phyloP scores from a whole-genome alignment of 208 protist genomes.

The Crithidia fasciculata region DNA sequence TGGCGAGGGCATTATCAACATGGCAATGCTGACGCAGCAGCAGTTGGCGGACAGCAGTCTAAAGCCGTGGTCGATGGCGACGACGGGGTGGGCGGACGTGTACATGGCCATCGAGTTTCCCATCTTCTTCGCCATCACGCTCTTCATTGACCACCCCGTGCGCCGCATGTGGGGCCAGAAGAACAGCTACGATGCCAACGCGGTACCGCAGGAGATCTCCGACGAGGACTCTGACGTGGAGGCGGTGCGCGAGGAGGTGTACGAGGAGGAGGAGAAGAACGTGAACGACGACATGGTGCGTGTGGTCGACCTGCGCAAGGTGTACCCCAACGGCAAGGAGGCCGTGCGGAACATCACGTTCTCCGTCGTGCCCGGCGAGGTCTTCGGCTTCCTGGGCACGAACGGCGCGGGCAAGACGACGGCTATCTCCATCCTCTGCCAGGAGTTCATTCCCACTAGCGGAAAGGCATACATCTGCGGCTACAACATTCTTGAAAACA shows the following conservation, averaged over 20 bases:
- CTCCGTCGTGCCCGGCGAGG: slow-evolving; percentile 71
- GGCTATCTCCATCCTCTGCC: slow-evolving; percentile 83
- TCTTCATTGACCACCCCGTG: slow-evolving; percentile 53
- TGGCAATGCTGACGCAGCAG: slow-evolving; percentile 37
- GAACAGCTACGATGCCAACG: slow-evolving; percentile 12
- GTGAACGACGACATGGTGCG: slow-evolving; percentile 49
- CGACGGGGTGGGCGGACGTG: slow-evolving; percentile 35
- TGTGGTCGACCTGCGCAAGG: slow-evolving; percentile 58
- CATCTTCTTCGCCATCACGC: slow-evolving; percentile 38
- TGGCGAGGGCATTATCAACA: slow-evolving; percentile 66
- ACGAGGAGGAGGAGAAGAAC: slow-evolving; percentile 17
- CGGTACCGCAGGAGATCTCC: slow-evolving; percentile 10
- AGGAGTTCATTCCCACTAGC: slow-evolving; percentile 72
- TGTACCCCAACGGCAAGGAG: slow-evolving; percentile 51
- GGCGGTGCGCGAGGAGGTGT: slow-evolving; percentile 44
- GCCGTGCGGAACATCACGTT: slow-evolving; percentile 81
- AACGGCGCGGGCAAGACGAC: slow-evolving; percentile 93
- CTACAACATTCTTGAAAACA: slow-evolving; percentile 54
- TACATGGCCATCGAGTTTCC: slow-evolving; percentile 62
- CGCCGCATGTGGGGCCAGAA: slow-evolving; percentile 24
- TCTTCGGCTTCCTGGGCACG: slow-evolving; percentile 90
- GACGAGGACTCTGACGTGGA: slow-evolving; percentile 60
- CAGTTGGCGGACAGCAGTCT: not conserved
- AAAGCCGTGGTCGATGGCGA: slow-evolving; percentile 34
- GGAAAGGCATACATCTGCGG: slow-evolving; percentile 58